Conservation (phyloP, 495 filamentous ascomycete genomes). For the Xylaria palmicola region DNA sequence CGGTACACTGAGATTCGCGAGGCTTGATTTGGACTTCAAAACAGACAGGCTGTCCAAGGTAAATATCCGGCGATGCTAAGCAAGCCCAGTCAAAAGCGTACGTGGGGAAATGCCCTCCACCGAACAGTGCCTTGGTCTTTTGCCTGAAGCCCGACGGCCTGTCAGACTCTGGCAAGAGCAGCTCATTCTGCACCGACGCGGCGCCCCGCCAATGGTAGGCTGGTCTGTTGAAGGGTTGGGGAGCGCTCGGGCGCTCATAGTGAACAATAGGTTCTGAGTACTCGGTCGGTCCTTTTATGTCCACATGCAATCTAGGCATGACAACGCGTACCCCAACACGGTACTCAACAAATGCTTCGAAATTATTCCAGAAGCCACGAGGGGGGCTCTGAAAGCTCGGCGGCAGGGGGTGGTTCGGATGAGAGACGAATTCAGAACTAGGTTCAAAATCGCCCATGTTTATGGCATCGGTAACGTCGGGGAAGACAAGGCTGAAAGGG, state of each 20-base stretch:
- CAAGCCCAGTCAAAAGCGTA: conserved; percentile 16
- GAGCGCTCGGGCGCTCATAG: background rate
- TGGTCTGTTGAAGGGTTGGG: background rate
- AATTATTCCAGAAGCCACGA: conserved; percentile 1
- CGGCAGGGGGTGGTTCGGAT: background rate
- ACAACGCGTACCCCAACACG: conserved; percentile 10
- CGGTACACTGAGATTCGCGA: conserved; percentile 5
- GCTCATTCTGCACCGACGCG: conserved; percentile 4
- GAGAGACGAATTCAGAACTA: background rate
- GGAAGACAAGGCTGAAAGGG: conserved; percentile 7
- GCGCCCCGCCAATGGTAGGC: background rate
- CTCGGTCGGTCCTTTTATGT: background rate
- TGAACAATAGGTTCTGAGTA: conserved; percentile 2
- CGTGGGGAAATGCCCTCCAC: conserved; percentile 5
- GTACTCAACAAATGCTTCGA: conserved; percentile 15
- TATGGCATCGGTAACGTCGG: background rate
- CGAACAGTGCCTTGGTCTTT: conserved; percentile 14
- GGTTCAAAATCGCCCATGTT: background rate
- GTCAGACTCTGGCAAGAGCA: conserved; percentile 7
- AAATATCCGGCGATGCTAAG: background rate
- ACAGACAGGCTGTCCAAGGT: background rate
- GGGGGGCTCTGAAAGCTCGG: conserved; percentile 7
- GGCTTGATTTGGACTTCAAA: conserved; percentile 10
- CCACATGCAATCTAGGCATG: conserved; percentile 6
- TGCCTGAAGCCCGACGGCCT: conserved; percentile 11